These are phyloP conservation scores for Paraphoma chrysanthemicola DNA, from an alignment of 2,329 filamentous ascomycete genomes.

Conservation along the genomic window DNA sequence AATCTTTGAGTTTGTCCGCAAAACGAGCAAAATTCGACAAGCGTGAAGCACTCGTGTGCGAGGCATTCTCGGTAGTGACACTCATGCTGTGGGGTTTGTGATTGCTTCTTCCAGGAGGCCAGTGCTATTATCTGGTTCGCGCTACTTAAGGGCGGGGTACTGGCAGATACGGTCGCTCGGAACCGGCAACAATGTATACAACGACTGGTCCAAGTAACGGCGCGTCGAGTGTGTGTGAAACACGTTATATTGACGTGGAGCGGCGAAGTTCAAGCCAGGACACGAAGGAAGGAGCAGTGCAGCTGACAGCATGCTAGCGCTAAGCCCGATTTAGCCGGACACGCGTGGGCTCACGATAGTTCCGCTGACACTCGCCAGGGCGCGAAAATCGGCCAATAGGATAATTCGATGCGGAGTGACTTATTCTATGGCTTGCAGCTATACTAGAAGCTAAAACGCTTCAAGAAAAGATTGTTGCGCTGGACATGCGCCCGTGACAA, in stretches of 20 bases:
- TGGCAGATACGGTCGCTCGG: neutral
- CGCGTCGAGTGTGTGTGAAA: neutral
- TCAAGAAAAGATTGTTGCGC: too few species aligned
- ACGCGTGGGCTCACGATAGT: neutral
- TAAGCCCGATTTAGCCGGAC: neutral
- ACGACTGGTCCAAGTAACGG: neutral
- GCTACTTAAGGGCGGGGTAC: neutral
- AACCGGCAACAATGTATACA: neutral
- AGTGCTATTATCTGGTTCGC: neutral
- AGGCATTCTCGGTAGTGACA: neutral
- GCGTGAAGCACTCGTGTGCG: neutral
- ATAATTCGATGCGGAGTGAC: neutral
- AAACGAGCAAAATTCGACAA: slow-evolving; percentile 20
- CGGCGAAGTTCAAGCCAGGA: neutral
- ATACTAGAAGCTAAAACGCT: too few species aligned
- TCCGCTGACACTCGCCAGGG: neutral
- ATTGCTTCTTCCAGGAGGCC: neutral
- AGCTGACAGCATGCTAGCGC: slow-evolving; percentile 4
- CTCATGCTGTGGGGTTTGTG: neutral
- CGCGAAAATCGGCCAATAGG: neutral
- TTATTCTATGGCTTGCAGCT: neutral
- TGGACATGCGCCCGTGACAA: too few species aligned
- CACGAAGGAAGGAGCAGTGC: neutral
- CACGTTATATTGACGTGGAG: neutral
- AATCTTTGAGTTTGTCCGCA: slow-evolving; percentile 20